phyloP scores from a whole-genome alignment of 768 basidiomycete genomes.

The Lepiota venenata region DNA sequence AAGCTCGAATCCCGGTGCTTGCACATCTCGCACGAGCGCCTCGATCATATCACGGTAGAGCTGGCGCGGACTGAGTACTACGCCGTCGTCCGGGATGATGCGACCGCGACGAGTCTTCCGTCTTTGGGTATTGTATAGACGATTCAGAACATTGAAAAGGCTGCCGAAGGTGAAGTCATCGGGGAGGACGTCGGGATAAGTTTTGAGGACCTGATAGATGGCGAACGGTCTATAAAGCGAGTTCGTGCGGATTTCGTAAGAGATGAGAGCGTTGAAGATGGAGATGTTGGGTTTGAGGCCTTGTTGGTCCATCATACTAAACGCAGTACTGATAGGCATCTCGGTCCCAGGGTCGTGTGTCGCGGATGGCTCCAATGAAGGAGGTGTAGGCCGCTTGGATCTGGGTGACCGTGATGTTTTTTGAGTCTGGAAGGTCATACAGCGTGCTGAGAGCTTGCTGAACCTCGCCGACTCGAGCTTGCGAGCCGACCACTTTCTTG shows the following conservation, averaged over 20 bases:
- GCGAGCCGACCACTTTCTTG: not conserved
- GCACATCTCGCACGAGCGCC: slow-evolving; percentile 16
- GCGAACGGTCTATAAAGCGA: slow-evolving; percentile 6
- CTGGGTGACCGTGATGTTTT: not conserved
- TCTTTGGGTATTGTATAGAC: slow-evolving; percentile 1
- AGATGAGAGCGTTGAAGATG: slow-evolving; percentile 7
- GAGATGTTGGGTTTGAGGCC: not conserved
- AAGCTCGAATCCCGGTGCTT: slow-evolving; percentile 20
- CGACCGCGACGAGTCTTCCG: not conserved
- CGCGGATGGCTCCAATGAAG: slow-evolving; percentile 1
- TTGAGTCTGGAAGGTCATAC: not conserved
- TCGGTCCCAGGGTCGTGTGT: not conserved
- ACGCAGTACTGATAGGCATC: not conserved
- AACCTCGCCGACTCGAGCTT: not conserved
- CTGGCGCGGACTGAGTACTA: slow-evolving; percentile 27
- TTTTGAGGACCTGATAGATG: slow-evolving; percentile 7
- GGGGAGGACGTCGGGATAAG: not conserved
- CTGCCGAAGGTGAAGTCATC: slow-evolving; percentile 6
- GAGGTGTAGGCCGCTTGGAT: not conserved
- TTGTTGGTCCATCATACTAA: slow-evolving; percentile 5
- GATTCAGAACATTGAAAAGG: slow-evolving; percentile 8
- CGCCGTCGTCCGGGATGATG: not conserved
- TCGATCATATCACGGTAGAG: slow-evolving; percentile 45
- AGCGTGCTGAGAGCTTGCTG: not conserved
- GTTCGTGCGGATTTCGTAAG: slow-evolving; percentile 4